Conservation (phyloP, 129 eudicot species). For the Scalesia atractyloides region DNA sequence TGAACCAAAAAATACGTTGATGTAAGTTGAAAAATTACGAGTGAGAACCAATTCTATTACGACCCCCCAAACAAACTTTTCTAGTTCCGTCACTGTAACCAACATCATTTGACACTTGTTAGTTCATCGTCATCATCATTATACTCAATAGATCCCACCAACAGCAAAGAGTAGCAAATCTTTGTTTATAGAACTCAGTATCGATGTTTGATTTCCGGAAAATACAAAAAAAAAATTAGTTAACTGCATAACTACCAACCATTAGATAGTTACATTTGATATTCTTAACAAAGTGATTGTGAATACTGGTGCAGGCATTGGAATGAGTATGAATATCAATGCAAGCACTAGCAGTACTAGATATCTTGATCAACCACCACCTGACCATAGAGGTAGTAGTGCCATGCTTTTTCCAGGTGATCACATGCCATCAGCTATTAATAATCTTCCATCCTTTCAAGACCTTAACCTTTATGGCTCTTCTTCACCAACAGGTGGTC, state of each 20-base stretch:
- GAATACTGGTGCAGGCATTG: slow-evolving; percentile 27
- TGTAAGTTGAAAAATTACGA: too few species aligned
- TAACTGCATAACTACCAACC: background rate
- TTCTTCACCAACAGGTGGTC: slow-evolving; percentile 41
- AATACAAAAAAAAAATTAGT: background rate
- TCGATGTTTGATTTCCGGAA: too few species aligned
- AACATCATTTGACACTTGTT: too few species aligned
- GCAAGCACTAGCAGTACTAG: slow-evolving; percentile 31
- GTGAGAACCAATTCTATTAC: too few species aligned
- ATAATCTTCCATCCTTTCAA: slow-evolving; percentile 84
- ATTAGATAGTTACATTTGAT: background rate
- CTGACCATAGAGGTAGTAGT: slow-evolving; percentile 16
- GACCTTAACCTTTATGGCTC: slow-evolving; percentile 83
- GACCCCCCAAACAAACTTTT: too few species aligned
- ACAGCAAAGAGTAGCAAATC: too few species aligned
- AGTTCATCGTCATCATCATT: too few species aligned
- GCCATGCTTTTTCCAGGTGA: slow-evolving; percentile 34
- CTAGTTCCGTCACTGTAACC: too few species aligned
- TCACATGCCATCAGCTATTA: slow-evolving; percentile 37
- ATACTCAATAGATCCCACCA: too few species aligned
- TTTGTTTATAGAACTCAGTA: too few species aligned
- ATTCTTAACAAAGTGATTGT: slow-evolving; percentile 9
- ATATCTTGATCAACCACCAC: slow-evolving; percentile 37
- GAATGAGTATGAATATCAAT: slow-evolving; percentile 36
- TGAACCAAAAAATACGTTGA: too few species aligned